Evolutionary conservation across 306 rosid genomes (phyloP).

Genomic region (Coriaria nepalensis): DNA sequence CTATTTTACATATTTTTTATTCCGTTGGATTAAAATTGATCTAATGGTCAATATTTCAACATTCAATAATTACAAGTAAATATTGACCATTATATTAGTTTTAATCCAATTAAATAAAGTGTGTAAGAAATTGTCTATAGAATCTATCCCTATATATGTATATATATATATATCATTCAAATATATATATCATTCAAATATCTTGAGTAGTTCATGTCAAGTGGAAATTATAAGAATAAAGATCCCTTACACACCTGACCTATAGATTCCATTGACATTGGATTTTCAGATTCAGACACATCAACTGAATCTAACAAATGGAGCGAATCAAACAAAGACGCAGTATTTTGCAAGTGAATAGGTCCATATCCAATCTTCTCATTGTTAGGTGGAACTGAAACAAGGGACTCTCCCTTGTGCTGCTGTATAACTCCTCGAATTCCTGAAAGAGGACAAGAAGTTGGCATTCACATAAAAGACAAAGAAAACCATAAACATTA

Average conservation of each 20-base stretch:
- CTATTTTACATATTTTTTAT: too few species aligned
- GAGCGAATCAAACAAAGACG: slow-evolving; percentile 40
- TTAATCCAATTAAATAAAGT: too few species aligned
- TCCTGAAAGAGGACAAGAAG: slow-evolving; percentile 44
- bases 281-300: slow-evolving; percentile 45
- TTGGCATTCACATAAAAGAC: neutral
- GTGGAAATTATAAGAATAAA: neutral
- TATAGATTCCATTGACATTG: slow-evolving; percentile 65
- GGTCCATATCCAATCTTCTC: slow-evolving; percentile 58
- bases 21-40: too few species aligned
- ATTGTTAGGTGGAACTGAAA: slow-evolving; percentile 49
- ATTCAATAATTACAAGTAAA: too few species aligned
- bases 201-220: slow-evolving; percentile 13
- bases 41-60: too few species aligned
- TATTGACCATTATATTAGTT: too few species aligned
- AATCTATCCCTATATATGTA: too few species aligned
- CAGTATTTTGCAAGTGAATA: slow-evolving; percentile 34
- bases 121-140: too few species aligned
- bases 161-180: too few species aligned
- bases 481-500: neutral
- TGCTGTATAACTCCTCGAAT: slow-evolving; percentile 53
- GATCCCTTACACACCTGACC: slow-evolving; percentile 52
- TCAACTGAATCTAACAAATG: slow-evolving; percentile 31
- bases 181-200: slow-evolving; percentile 14
- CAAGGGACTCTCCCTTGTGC: slow-evolving; percentile 40